These are phyloP conservation scores for Euphrasia arctica DNA, from an alignment of 305 asterid genomes.

Conservation along the genomic window DNA sequence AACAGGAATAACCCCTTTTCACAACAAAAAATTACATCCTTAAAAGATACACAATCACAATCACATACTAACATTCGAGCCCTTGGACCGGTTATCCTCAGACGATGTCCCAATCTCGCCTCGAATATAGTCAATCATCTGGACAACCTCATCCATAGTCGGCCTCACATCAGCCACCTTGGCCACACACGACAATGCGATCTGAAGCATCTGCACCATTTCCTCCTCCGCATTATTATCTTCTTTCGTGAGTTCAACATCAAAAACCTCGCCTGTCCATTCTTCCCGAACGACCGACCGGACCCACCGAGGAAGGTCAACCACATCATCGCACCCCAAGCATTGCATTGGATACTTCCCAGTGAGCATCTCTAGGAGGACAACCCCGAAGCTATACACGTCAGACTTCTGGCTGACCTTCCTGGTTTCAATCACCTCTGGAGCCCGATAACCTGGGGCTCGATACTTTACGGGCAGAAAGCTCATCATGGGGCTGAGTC, in stretches of 20 bases:
- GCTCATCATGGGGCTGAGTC: conserved; percentile 60
- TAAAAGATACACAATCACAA: conserved; percentile 34
- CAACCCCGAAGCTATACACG: conserved; percentile 92
- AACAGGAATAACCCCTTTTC: background rate
- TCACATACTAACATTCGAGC: conserved; percentile 55
- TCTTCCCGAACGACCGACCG: conserved; percentile 93
- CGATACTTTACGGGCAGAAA: conserved; percentile 52
- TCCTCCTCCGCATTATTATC: conserved; percentile 68
- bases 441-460: conserved; percentile 81
- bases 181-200: conserved; percentile 76
- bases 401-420: conserved; percentile 75
- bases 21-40: background rate
- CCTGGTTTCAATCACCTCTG: conserved; percentile 81
- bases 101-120: conserved; percentile 63
- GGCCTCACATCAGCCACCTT: conserved; percentile 70
- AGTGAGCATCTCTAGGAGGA: conserved; percentile 82
- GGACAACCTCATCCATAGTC: conserved; percentile 63
- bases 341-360: conserved; percentile 74
- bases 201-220: conserved; percentile 96
- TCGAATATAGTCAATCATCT: conserved; percentile 69
- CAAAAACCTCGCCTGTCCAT: conserved; percentile 98
- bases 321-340: conserved; percentile 68
- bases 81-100: conserved; percentile 65
- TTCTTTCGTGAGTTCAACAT: conserved; percentile 57
- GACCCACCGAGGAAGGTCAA: conserved; percentile 95